Evolutionary conservation across 495 filamentous ascomycete genomes (phyloP), one percentile per base, ranked within the genome.

Genomic region (Tuber calosporum): DNA sequence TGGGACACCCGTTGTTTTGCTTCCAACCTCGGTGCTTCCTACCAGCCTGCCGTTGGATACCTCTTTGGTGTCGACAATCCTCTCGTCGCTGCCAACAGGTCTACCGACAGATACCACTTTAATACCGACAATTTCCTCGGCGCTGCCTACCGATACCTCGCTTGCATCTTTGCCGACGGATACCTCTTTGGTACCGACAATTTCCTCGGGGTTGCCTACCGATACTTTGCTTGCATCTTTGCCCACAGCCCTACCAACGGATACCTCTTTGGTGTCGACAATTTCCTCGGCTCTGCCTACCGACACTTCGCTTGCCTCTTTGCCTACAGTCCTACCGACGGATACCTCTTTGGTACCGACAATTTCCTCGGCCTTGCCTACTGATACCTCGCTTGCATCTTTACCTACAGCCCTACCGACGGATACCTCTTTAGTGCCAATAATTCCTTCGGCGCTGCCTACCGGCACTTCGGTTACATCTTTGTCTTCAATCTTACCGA

Each of bases 181-280:
- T 48, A 7, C 1, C 5, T 9, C 45, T n/a, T 2, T n/a, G 2
- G 43, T 45, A 22, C 43, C 43, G 19, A 45, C 19, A 7, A 22
- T 43, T 71, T 45, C 68, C 9, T 37, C 69, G 36, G 11, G 30
- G 22, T 22, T 69, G 17, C 72, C 72, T 30, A 74, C 73, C 19
- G 66, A n/a, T 43, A 36, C 40, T 45, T 37, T 36, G 6, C 43
- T 22, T 67, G 41, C 48, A 26, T 40, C n/a, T 45, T 67, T 36
- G 43, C 72, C 74, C 72, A 76, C 26, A 67, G 42, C 40, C 75
- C 73, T 37, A 20, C 45, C 45, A 9, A 48, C 20, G 11, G 45
- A 9, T 48, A 20, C 0, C 5, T 8, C 6, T n/a, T 9, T 9
- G 2, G 45, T n/a, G 2, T 7, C 22, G 20, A 48, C 7, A n/a